Evolutionary conservation across 495 filamentous ascomycete genomes (phyloP).

Genomic region (Hypomontagnella submonticulosa): DNA sequence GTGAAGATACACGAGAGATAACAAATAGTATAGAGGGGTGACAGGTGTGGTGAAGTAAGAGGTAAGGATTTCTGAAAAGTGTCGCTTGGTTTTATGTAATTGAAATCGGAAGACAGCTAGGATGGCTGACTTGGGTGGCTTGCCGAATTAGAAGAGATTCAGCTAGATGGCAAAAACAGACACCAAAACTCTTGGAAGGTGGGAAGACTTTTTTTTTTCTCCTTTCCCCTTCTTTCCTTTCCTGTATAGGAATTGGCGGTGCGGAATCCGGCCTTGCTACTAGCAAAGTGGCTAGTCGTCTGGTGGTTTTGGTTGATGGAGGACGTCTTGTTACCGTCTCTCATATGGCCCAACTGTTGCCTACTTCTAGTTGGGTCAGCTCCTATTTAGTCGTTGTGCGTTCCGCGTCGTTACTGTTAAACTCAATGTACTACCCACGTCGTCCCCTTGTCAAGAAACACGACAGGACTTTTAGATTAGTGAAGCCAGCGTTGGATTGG

Average conservation of each 20-base stretch:
- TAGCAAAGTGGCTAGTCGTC: slow-evolving; percentile 39
- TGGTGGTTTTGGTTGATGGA: slow-evolving; percentile 31
- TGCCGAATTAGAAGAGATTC: slow-evolving; percentile 31
- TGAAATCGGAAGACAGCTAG: slow-evolving; percentile 52
- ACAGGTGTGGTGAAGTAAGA: slow-evolving; percentile 60
- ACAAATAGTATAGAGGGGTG: slow-evolving; percentile 53
- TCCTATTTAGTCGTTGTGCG: slow-evolving; percentile 40
- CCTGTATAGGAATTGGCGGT: slow-evolving; percentile 35
- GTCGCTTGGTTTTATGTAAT: slow-evolving; percentile 65
- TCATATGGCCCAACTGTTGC: slow-evolving; percentile 21
- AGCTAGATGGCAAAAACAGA: slow-evolving; percentile 37
- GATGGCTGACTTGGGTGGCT: slow-evolving; percentile 34
- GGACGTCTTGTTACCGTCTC: slow-evolving; percentile 23
- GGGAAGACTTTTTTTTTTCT: slow-evolving; percentile 35
- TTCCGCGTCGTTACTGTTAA: slow-evolving; percentile 32
- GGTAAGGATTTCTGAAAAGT: slow-evolving; percentile 53
- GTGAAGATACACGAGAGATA: slow-evolving; percentile 49
- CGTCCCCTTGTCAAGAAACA: slow-evolving; percentile 32
- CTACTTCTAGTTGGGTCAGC: slow-evolving; percentile 27
- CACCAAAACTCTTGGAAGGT: slow-evolving; percentile 30
- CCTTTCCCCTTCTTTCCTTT: slow-evolving; percentile 22
- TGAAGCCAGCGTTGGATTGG: slow-evolving; percentile 26
- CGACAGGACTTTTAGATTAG: slow-evolving; percentile 32
- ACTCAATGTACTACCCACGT: slow-evolving; percentile 37
- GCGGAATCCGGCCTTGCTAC: slow-evolving; percentile 41